Base-by-base conservation (phyloP, 331 rosid species). In the Phaseolus coccineus region DNA sequence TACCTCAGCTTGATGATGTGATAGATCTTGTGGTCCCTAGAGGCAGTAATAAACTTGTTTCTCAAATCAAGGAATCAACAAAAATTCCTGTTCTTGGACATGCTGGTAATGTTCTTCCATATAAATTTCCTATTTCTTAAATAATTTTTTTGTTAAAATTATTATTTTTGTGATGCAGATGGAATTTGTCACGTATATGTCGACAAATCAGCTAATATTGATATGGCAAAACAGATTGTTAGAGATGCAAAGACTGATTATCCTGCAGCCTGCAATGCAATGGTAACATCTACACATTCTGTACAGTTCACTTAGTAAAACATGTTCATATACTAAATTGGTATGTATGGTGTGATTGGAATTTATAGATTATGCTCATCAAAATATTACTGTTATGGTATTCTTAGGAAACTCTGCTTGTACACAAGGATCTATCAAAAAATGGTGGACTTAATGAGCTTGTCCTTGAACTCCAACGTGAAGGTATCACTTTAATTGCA, bases 51-150 rank as follows among this genome's bases (percentile, higher is more conserved):
- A 89, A 85, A 59, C 99, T 95, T 67, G 98, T 95, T 85, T 90
- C 93, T 84, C 90, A 90, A 81, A 93, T 95, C 82, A 95, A 93
- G 85, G 95, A 89, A 31, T 91, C 90, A 7, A 95, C 99, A 64
- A 95, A 87, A 80, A 95, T 95, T 82, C 97, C 97, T 39, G 97
- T 95, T 83, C 99, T 95, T 82, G 99, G 97, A 78, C 97, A 91
- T 75, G 82, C 97, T 42, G 97, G 99, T 95, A 78, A 82, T 67
- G 35, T 67, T 87, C 84, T 24, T 68, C 25, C 25, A 28, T 63
- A 22, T 63, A 62, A 59, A 47, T 66, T 31, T 51, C 62, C 73
- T 22, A 30, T 39, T 19, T 80, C 52, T n/a, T 56, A 24, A 52
- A 58, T 66, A 53, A 71, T 66, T 25, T 16, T 28, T 68, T 31